phyloP scores from a whole-genome alignment of 2,329 filamentous ascomycete genomes.

The Fusarium siculi region DNA sequence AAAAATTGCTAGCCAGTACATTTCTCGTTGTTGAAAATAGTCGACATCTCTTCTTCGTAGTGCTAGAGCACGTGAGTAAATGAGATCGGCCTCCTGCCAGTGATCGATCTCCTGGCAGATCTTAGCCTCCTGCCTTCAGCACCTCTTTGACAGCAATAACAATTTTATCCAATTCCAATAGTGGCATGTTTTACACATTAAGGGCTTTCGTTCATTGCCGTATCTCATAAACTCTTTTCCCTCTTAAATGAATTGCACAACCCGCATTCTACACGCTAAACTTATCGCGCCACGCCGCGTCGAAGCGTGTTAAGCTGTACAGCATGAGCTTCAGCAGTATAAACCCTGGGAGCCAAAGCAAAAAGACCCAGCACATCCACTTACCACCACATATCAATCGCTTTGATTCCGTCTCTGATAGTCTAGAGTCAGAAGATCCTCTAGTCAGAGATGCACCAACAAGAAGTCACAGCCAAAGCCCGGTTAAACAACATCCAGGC shows the following conservation, averaged over 20 bases:
- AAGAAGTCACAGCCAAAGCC: slow-evolving; percentile 18
- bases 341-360: background rate
- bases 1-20: background rate
- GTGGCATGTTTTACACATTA: background rate
- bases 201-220: background rate
- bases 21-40: background rate
- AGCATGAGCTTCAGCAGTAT: slow-evolving; percentile 19
- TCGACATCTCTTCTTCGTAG: too few relatives aligned
- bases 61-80: slow-evolving; percentile 20
- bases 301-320: background rate
- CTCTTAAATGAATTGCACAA: background rate
- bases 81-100: background rate
- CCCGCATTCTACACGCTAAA: background rate
- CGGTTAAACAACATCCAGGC: slow-evolving; percentile 3
- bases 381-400: background rate
- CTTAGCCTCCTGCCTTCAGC: background rate
- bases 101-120: background rate
- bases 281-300: slow-evolving; percentile 6
- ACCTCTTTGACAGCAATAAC: background rate
- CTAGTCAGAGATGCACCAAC: slow-evolving; percentile 16
- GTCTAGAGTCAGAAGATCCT: slow-evolving; percentile 38
- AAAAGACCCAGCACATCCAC: background rate
- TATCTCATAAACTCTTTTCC: background rate
- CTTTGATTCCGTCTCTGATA: slow-evolving; percentile 9
- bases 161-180: background rate